Base-by-base conservation (phyloP, 495 filamentous ascomycete genomes). In the Lasiosphaeriaceae sp. region DNA sequence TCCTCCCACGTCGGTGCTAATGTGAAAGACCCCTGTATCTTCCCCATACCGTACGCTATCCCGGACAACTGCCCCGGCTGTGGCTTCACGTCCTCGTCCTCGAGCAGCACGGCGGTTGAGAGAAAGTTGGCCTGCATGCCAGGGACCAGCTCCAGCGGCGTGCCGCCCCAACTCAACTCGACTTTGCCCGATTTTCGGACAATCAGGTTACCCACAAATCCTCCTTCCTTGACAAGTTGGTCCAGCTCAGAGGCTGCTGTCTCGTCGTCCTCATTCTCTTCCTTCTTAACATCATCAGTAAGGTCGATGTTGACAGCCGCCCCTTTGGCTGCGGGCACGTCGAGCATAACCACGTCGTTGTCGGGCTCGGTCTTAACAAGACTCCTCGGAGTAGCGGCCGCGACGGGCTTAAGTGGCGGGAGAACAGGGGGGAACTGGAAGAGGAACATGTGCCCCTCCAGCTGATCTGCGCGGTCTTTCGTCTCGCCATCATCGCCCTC, bases 341-440 rank as follows among this genome's bases (percentile, higher is more conserved):
- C 61, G 11, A 66, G 57, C 62, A 68, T 62, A 2, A 60, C 58
- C 9, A 65, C 56, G 35, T 70, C 70, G 16, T 62, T 56, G 11
- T 55, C 57, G 2, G 58, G 62, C 35, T 74, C 74, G 1, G 61
- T 56, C 54, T 74, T 74, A 21, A 68, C 55, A 16, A 45, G 55
- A 31, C 19, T 50, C 20, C 39, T 45, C 34, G 43, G 46, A 16
- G 37, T 51, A 14, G 53, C 57, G 35, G 21, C 39, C 0, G 59
- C 37, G 8, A 59, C 59, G 57, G 48, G 41, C 24, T 54, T 63
- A 14, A 87, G 71, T 3, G 80, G 77, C 17, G 85, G 84, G 0
- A 86, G 69, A 16, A 83, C 73, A 12, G 81, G 79, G 19, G 85
- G 85, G 54, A 88, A 76, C 66, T 87, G 85, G 69, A 88, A 86